phyloP scores from a whole-genome alignment of 352 stramenopile genomes.

The Aphanomyces stellatus region DNA sequence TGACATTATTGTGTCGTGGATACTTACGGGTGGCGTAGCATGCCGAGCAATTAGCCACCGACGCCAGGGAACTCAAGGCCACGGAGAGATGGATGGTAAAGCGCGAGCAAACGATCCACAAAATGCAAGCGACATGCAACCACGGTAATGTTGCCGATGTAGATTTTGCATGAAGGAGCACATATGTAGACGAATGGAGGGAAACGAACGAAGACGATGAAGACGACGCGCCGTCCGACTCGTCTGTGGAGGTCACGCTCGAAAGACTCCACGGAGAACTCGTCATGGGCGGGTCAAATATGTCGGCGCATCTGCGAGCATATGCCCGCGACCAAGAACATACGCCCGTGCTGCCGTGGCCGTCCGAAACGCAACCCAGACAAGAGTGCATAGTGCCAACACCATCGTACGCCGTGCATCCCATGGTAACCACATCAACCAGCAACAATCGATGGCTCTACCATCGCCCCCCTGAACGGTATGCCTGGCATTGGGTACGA shows the following conservation, averaged over 20 bases:
- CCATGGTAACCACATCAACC: not conserved
- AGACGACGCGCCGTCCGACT: not conserved
- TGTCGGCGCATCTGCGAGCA: conserved; percentile 1
- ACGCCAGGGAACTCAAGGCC: conserved; percentile 7
- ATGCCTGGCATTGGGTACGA: not conserved
- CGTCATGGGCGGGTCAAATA: not conserved
- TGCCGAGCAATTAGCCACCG: conserved; percentile 1
- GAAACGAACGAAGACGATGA: not conserved
- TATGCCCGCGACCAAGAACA: not conserved
- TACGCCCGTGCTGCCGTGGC: not conserved
- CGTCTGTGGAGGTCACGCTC: not conserved
- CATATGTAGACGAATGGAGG: not conserved
- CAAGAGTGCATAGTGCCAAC: not conserved
- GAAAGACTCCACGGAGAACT: conserved; percentile 2
- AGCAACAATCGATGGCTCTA: not conserved
- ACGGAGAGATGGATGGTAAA: conserved; percentile 18
- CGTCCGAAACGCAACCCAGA: not conserved
- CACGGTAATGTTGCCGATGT: no score
- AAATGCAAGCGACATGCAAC: not conserved
- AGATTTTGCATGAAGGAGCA: no score
- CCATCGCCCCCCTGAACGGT: not conserved
- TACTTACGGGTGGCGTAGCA: not conserved
- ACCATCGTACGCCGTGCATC: not conserved
- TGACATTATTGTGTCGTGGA: not conserved
- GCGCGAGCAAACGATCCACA: conserved; percentile 1